A percentile compares a stretch with the other conserved stretches of the same genome.
Evolutionary conservation across 31 red algal genomes (phyloP).

Genomic region (Pterothamnion heteromorphum): DNA sequence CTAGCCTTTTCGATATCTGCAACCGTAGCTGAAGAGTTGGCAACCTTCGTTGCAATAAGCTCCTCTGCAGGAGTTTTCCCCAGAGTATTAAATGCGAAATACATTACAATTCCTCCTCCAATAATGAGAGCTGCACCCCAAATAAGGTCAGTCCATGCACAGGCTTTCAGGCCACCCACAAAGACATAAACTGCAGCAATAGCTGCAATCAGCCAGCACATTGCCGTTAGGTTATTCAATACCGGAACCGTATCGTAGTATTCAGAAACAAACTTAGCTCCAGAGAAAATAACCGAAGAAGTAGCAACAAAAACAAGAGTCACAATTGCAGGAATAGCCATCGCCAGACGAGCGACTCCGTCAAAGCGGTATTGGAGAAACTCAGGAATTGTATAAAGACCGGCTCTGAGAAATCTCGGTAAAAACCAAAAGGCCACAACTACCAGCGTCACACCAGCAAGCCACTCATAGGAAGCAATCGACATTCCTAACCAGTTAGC

Average conservation of each 20-base stretch:
- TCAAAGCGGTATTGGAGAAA: slow-evolving; percentile 4
- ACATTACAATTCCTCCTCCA: background rate
- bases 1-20: background rate
- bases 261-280: background rate
- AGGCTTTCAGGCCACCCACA: background rate
- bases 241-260: background rate
- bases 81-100: background rate
- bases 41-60: background rate
- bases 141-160: background rate
- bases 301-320: background rate
- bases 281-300: background rate
- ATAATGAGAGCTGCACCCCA: background rate
- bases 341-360: background rate
- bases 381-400: background rate
- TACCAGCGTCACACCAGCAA: background rate
- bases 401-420: background rate
- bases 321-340: background rate
- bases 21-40: background rate
- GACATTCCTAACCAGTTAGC: background rate
- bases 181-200: background rate
- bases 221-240: background rate
- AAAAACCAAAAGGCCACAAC: background rate
- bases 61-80: background rate
- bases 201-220: slow-evolving; percentile 6
- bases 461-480: background rate